Evolutionary conservation across 129 eudicot species (phyloP).

Genomic region (Kitagawia praeruptora): DNA sequence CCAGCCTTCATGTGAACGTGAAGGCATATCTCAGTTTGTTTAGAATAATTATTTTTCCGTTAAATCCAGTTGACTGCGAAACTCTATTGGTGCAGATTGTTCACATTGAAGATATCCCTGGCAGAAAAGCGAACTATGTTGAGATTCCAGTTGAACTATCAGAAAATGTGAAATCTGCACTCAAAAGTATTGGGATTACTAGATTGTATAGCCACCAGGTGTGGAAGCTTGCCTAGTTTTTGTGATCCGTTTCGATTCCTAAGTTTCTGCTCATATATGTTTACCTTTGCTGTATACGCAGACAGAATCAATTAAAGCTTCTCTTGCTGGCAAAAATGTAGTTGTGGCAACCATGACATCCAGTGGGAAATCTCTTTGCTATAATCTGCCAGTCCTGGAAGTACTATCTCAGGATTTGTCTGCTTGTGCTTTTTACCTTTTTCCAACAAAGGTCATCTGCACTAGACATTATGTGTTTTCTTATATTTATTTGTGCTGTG

Average conservation of each 20-base stretch:
- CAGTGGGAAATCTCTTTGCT: slow-evolving; percentile 97
- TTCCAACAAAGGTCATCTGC: slow-evolving; percentile 75
- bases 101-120: slow-evolving; percentile 69
- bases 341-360: slow-evolving; percentile 94
- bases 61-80: slow-evolving; percentile 6
- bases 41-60: not conserved
- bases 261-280: not conserved
- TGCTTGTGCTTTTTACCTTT: slow-evolving; percentile 83
- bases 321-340: slow-evolving; percentile 70
- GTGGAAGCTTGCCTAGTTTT: not conserved
- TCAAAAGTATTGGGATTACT: slow-evolving; percentile 47
- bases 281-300: slow-evolving; percentile 20
- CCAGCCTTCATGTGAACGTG: not conserved
- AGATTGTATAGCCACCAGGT: slow-evolving; percentile 94
- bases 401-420: slow-evolving; percentile 50
- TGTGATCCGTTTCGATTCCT: not conserved
- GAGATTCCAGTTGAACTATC: slow-evolving; percentile 69
- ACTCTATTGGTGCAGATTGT: slow-evolving; percentile 50
- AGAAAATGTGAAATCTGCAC: slow-evolving; percentile 44
- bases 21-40: not conserved
- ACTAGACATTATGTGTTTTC: not conserved
- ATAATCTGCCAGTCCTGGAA: slow-evolving; percentile 87
- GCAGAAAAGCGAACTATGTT: slow-evolving; percentile 49
- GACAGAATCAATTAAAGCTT: slow-evolving; percentile 76
- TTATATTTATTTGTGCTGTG: slow-evolving; percentile 2